Conservation (phyloP, 768 basidiomycete genomes). For the Boletus sp. region DNA sequence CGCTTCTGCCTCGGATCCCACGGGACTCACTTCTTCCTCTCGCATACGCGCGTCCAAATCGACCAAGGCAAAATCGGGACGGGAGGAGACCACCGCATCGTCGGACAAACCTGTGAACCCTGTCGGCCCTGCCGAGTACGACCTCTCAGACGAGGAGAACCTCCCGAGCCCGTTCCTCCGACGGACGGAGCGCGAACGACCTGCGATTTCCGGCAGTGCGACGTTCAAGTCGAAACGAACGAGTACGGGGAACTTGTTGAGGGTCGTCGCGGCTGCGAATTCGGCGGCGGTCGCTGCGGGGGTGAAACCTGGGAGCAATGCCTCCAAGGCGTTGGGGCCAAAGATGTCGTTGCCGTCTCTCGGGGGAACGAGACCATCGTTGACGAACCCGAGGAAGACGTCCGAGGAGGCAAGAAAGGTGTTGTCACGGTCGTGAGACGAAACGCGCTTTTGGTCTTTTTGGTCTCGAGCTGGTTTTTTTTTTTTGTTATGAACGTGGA, state of each 20-base stretch:
- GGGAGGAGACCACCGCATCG: not conserved
- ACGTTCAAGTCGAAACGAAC: constrained; percentile 36
- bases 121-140: constrained; percentile 48
- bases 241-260: constrained; percentile 51
- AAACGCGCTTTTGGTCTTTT: not conserved
- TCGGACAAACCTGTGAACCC: constrained; percentile 18
- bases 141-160: constrained; percentile 77
- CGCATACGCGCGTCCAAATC: constrained; percentile 15
- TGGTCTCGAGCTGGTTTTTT: not conserved
- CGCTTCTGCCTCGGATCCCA: constrained; percentile 41
- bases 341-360: constrained; percentile 14
- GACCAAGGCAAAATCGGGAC: constrained; percentile 8
- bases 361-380: constrained; percentile 35
- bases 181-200: constrained; percentile 41
- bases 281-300: constrained; percentile 31
- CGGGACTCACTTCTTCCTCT: constrained; percentile 26
- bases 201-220: constrained; percentile 4
- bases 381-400: constrained; percentile 46
- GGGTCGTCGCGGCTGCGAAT: constrained; percentile 59
- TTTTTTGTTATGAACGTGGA: constrained; percentile 1
- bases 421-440: constrained; percentile 14
- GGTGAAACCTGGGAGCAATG: constrained; percentile 15
- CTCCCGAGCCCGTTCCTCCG: constrained; percentile 82
- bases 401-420: constrained; percentile 42
- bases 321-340: constrained; percentile 7